These are phyloP conservation scores for Bruguiera gymnorhiza DNA, from an alignment of 345 rosid genomes.

Conservation along the genomic window DNA sequence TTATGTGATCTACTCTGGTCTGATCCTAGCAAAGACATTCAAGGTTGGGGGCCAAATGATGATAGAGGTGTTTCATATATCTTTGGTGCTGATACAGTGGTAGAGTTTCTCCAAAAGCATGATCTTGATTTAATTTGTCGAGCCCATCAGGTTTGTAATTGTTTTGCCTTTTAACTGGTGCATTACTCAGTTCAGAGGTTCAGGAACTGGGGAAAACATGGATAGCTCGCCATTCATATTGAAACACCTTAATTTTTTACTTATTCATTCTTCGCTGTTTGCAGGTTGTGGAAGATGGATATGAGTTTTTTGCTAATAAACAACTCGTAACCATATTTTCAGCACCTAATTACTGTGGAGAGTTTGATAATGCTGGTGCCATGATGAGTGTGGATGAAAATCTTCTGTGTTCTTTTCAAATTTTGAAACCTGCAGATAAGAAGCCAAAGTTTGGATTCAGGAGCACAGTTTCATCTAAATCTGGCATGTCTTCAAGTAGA, in stretches of 20 bases:
- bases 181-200: neutral
- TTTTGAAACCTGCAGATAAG: slow-evolving; percentile 27
- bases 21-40: slow-evolving; percentile 26
- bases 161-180: neutral
- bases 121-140: slow-evolving; percentile 31
- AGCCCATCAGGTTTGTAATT: slow-evolving; percentile 26
- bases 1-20: slow-evolving; percentile 35
- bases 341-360: slow-evolving; percentile 33
- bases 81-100: slow-evolving; percentile 29
- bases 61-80: slow-evolving; percentile 27
- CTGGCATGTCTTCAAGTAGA: slow-evolving; percentile 29
- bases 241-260: neutral
- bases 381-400: slow-evolving; percentile 26
- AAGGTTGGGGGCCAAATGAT: slow-evolving; percentile 25
- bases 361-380: slow-evolving; percentile 32
- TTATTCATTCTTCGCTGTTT: neutral
- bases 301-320: slow-evolving; percentile 23
- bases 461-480: slow-evolving; percentile 8
- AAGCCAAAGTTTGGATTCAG: slow-evolving; percentile 24
- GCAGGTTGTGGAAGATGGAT: slow-evolving; percentile 33
- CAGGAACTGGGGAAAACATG: no score
- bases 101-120: slow-evolving; percentile 25
- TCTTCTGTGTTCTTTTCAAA: slow-evolving; percentile 23
- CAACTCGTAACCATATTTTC: slow-evolving; percentile 30
- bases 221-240: no score